Evolutionary conservation across 163 green algal species (phyloP), one percentile per base, ranked within the genome.

Genomic region (Scenedesmus sp.): DNA sequence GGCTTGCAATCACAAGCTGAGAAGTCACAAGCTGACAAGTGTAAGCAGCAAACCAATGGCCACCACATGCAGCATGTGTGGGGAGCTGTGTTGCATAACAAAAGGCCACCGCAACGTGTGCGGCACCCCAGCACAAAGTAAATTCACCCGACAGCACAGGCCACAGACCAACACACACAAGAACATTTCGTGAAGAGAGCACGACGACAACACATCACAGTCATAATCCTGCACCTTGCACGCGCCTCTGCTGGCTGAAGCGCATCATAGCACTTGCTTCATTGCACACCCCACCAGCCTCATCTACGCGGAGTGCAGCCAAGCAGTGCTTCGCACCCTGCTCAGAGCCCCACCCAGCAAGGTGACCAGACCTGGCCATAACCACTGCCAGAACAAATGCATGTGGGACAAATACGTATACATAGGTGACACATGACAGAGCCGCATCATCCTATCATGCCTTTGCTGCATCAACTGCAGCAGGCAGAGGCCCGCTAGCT

Each of bases 401-500:
- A 46, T 46, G 34, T 46, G 34, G 34, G 34, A 52, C 23, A 52
- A 23, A 13, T 4, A 23, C 4, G 23, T 6, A 23, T 13, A 79
- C 70, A 79, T 20, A 79, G 46, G 13, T 1, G 13, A 79, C 12
- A 79, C 66, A 26, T 34, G 2, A 5, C 66, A 52, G 70, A 16
- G 16, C 66, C 66, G 0, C 10, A 70, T 13, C 16, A 23, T 12
- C 62, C 23, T 0, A 8, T 79, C 70, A 79, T 13, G 70, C 70
- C 23, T 79, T 79, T 79, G 70, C 70, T 79, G 70, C 70, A 0
- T 52, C 23, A 5, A 79, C 20, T 16, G 66, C 66, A 26, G 46
- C 23, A 79, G 70, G 23, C 70, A 79, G 70, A 79, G 70, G 70
- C 70, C 70, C 70, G 70, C 23, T 88, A 4, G 62, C 84, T 79